Percentiles rank a stretch among this genome's conserved stretches.
phyloP scores from a whole-genome alignment of 2,329 filamentous ascomycete genomes.

The Fusarium multiceps region DNA sequence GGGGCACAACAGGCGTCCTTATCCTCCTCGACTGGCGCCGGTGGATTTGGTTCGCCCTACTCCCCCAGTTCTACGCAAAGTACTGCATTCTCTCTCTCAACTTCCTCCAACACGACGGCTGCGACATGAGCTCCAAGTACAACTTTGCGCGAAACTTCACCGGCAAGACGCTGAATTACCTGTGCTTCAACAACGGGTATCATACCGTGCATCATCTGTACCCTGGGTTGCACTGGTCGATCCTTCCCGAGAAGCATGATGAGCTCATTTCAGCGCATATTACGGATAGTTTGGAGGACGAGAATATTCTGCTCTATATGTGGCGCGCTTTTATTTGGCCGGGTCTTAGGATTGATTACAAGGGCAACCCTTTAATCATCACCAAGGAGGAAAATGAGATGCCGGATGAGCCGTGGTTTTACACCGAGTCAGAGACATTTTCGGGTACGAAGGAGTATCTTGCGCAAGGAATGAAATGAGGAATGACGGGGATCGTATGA shows the following conservation, averaged over 20 bases:
- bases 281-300: neutral
- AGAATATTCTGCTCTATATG: constrained; percentile 10
- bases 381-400: constrained; percentile 26
- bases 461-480: constrained; percentile 13
- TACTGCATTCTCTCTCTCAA: constrained; percentile 23
- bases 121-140: constrained; percentile 24
- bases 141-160: constrained; percentile 28
- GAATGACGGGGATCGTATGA: too few relatives aligned
- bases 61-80: constrained; percentile 20
- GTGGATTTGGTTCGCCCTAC: constrained; percentile 21
- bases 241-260: constrained; percentile 8
- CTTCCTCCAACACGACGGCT: constrained; percentile 22
- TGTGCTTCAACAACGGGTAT: constrained; percentile 26
- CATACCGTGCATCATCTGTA: constrained; percentile 22
- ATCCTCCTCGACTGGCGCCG: constrained; percentile 16
- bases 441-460: constrained; percentile 21
- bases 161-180: neutral
- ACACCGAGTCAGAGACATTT: neutral
- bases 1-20: constrained; percentile 8
- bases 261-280: constrained; percentile 10
- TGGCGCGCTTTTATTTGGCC: constrained; percentile 22
- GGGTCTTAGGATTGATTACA: constrained; percentile 11
- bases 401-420: constrained; percentile 22
- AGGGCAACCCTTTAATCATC: neutral
- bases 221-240: constrained; percentile 18